These are phyloP conservation scores for Metschnikowia lochheadii DNA, from an alignment of 805 yeast genomes.

Conservation along the genomic window DNA sequence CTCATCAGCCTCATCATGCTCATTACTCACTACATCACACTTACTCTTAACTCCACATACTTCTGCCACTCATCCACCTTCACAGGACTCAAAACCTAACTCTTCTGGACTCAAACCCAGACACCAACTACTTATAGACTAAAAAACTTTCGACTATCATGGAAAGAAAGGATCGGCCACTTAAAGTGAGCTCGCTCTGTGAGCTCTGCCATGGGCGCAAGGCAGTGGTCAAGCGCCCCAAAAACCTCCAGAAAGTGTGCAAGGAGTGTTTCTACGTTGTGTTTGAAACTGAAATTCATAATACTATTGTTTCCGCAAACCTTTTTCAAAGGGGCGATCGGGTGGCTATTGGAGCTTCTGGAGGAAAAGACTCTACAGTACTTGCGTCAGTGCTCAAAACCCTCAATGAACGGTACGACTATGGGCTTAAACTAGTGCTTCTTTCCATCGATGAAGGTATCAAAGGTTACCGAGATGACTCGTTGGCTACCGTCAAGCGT, in stretches of 20 bases:
- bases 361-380: conserved; percentile 97
- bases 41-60: too few species aligned
- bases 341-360: conserved; percentile 97
- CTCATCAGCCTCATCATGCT: too few species aligned
- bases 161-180: not conserved
- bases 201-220: conserved; percentile 79
- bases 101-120: too few species aligned
- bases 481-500: conserved; percentile 92
- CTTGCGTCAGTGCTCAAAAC: conserved; percentile 83
- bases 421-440: conserved; percentile 80
- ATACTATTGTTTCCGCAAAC: conserved; percentile 68
- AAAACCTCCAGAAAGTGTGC: conserved; percentile 84
- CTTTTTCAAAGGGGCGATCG: conserved; percentile 77
- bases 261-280: conserved; percentile 85
- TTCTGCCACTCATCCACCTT: too few species aligned
- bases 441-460: conserved; percentile 95
- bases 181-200: conserved; percentile 53
- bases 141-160: not conserved
- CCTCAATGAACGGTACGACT: conserved; percentile 80
- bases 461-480: conserved; percentile 94
- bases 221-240: conserved; percentile 88
- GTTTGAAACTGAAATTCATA: conserved; percentile 93
- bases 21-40: too few species aligned
- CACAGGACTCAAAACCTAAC: too few species aligned
- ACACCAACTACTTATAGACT: too few species aligned